These are phyloP conservation scores for Ceratocystis cubensis DNA, from an alignment of 2,329 filamentous ascomycete genomes.

Conservation along the genomic window DNA sequence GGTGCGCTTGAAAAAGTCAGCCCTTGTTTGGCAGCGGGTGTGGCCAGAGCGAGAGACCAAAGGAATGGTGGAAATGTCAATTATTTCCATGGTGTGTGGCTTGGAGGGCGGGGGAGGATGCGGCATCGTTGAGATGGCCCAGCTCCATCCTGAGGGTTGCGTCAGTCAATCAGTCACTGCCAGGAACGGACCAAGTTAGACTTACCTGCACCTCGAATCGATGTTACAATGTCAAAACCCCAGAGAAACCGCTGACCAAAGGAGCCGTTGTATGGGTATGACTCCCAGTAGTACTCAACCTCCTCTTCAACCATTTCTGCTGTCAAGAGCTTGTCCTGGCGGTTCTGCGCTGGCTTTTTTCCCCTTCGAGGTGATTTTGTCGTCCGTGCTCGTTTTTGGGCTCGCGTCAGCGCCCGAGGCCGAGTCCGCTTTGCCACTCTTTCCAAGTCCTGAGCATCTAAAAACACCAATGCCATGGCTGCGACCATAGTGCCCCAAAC, in stretches of 20 bases:
- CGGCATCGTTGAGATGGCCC: conserved; percentile 39
- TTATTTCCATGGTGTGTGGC: conserved; percentile 30
- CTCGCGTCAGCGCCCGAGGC: not conserved
- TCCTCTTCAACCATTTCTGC: conserved; percentile 24
- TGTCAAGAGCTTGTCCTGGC: not conserved
- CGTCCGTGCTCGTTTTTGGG: not conserved
- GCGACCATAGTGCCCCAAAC: conserved; percentile 41
- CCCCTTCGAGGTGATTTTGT: not conserved
- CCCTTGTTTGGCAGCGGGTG: conserved; percentile 31
- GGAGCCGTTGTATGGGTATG: conserved; percentile 39
- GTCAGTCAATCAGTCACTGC: not conserved
- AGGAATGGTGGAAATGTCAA: conserved; percentile 34
- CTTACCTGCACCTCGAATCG: conserved; percentile 44
- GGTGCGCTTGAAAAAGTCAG: conserved; percentile 32
- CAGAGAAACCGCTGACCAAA: conserved; percentile 42
- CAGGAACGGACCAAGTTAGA: not conserved
- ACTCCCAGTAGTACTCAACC: conserved; percentile 47
- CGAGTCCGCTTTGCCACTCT: conserved; percentile 33
- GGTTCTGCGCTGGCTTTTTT: not conserved
- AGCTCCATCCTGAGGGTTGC: conserved; percentile 41
- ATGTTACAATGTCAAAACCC: conserved; percentile 42
- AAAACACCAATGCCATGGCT: conserved; percentile 41
- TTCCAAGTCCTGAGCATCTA: conserved; percentile 43
- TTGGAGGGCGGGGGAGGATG: conserved; percentile 32
- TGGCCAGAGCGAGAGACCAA: conserved; percentile 36